A percentile compares a stretch with the other conserved stretches of the same genome.
Conservation (phyloP, 371 early-diverging fungal species). For the Saksenaea vasiformis region DNA sequence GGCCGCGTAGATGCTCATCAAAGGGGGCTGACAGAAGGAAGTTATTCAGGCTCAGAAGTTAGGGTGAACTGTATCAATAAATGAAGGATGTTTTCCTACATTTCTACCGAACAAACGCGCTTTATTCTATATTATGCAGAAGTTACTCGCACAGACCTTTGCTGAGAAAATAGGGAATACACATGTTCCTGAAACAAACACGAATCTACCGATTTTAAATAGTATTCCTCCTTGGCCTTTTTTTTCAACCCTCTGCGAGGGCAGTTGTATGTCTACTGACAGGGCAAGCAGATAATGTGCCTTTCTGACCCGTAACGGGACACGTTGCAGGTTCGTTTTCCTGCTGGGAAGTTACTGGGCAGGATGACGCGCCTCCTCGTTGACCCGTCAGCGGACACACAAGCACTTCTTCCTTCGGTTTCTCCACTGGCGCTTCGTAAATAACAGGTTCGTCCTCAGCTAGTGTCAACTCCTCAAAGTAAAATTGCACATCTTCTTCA, state of each 20-base stretch:
- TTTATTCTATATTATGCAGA: too few species aligned
- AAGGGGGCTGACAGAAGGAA: not conserved
- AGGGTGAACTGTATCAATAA: too few species aligned
- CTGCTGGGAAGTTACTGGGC: not conserved
- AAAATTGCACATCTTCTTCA: constrained; percentile 16
- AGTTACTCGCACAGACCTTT: too few species aligned
- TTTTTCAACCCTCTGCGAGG: too few species aligned
- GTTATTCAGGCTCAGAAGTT: not conserved
- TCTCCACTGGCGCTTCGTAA: constrained; percentile 21
- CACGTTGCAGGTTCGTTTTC: constrained; percentile 9
- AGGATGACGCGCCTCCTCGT: constrained; percentile 10
- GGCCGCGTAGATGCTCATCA: too few species aligned
- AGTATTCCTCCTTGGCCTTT: too few species aligned
- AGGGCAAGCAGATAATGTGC: constrained; percentile 8
- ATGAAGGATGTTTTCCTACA: too few species aligned
- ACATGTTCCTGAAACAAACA: too few species aligned
- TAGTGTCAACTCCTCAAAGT: constrained; percentile 7
- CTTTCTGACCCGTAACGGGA: constrained; percentile 29
- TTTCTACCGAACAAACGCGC: too few species aligned
- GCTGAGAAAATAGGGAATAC: too few species aligned
- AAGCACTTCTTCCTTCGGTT: not conserved
- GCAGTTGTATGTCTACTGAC: constrained; percentile 11
- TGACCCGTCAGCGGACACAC: constrained; percentile 32
- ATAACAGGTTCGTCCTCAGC: constrained; percentile 7
- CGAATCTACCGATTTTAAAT: too few species aligned